Conservation (phyloP, 768 basidiomycete genomes). For the Kwoniella bestiolae region DNA sequence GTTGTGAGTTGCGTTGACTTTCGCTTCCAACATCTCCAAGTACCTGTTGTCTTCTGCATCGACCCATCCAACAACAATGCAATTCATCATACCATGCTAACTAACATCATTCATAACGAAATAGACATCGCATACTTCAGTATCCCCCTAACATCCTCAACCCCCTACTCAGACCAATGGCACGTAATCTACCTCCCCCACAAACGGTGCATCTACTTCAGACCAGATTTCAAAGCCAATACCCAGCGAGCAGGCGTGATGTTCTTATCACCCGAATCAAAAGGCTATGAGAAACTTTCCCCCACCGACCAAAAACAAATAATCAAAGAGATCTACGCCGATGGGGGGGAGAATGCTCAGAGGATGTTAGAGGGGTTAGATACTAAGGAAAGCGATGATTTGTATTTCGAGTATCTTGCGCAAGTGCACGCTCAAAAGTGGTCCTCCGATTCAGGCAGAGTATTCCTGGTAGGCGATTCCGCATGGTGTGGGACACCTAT, state of each 20-base stretch:
- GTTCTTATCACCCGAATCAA: neutral
- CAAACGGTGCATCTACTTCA: neutral
- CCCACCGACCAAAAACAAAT: slow-evolving; percentile 20
- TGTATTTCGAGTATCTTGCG: slow-evolving; percentile 33
- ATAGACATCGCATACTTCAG: slow-evolving; percentile 33
- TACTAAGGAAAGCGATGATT: slow-evolving; percentile 27
- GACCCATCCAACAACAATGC: neutral
- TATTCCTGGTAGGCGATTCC: slow-evolving; percentile 40
- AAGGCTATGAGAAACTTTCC: slow-evolving; percentile 26
- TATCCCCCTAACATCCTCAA: slow-evolving; percentile 9
- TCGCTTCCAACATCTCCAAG: too few species aligned
- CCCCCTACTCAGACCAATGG: slow-evolving; percentile 6
- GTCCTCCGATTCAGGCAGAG: slow-evolving; percentile 13
- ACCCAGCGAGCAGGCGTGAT: neutral
- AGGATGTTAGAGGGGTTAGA: slow-evolving; percentile 29
- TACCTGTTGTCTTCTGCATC: neutral
- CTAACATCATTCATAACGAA: neutral
- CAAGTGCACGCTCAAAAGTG: slow-evolving; percentile 32
- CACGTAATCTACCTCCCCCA: neutral
- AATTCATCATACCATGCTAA: neutral
- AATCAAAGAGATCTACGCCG: slow-evolving; percentile 13
- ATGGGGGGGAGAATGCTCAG: slow-evolving; percentile 34
- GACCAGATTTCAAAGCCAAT: slow-evolving; percentile 7
- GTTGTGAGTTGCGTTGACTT: too few species aligned
- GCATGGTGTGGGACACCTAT: slow-evolving; percentile 41